Conservation (phyloP, 140 eudicot genomes). For the Flaveria floridana region DNA sequence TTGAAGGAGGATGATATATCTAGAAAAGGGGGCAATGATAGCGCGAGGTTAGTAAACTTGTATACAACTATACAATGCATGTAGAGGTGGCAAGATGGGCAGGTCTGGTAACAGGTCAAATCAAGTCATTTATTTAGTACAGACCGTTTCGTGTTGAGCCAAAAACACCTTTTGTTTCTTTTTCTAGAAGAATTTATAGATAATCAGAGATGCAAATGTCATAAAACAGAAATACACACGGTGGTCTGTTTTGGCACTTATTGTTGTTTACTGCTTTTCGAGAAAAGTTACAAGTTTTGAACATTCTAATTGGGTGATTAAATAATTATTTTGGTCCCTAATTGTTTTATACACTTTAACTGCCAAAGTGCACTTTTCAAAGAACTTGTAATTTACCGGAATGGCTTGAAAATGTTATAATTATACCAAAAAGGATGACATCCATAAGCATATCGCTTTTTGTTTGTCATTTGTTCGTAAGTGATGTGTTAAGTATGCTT, state of each 20-base stretch:
- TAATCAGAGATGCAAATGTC: background rate
- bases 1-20: conserved; percentile 58
- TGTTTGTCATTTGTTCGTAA: background rate
- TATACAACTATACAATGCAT: background rate
- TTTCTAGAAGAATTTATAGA: background rate
- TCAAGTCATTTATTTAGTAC: background rate
- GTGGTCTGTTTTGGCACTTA: background rate
- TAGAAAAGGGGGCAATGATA: conserved; percentile 62
- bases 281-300: background rate
- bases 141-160: background rate
- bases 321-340: background rate
- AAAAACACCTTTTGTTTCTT: background rate
- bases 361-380: background rate
- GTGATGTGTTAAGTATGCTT: background rate
- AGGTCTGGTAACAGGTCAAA: conserved; percentile 8
- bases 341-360: background rate
- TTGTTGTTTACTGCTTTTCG: background rate
- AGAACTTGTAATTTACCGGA: conserved; percentile 1
- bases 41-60: conserved; percentile 47
- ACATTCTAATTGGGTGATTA: background rate
- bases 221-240: background rate
- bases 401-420: background rate
- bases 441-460: background rate
- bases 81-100: conserved; percentile 4
- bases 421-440: background rate